Evolutionary conservation across 352 stramenopile species (phyloP).

Genomic region (Saprolegnia diclina): DNA sequence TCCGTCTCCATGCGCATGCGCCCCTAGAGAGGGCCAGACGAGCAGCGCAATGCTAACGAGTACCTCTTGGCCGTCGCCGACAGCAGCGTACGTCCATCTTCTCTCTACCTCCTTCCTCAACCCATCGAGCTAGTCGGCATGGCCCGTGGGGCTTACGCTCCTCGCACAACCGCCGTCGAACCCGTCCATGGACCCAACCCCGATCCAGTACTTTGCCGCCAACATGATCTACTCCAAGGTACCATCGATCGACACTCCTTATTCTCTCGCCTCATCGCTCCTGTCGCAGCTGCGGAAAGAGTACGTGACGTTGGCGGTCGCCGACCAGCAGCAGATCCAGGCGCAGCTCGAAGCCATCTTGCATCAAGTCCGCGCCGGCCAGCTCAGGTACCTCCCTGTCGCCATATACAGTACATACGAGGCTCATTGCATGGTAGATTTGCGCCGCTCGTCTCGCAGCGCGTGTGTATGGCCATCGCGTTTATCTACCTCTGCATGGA

Average conservation of each 20-base stretch:
- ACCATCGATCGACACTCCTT: not conserved
- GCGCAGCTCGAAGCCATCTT: slow-evolving; percentile 14
- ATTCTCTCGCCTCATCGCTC: not conserved
- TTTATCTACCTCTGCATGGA: slow-evolving; percentile 14
- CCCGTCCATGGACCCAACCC: slow-evolving; percentile 1
- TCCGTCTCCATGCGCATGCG: not conserved
- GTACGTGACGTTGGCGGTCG: not conserved
- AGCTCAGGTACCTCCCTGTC: slow-evolving; percentile 2
- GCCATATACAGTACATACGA: not conserved
- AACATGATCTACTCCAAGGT: slow-evolving; percentile 29
- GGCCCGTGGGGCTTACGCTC: slow-evolving; percentile 10
- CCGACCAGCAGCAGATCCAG: slow-evolving; percentile 20
- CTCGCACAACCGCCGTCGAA: not conserved
- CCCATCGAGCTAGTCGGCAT: slow-evolving; percentile 9
- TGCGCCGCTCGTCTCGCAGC: slow-evolving; percentile 20
- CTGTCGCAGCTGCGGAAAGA: slow-evolving; percentile 18
- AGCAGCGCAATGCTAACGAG: slow-evolving; percentile 22
- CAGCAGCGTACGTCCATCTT: slow-evolving; percentile 19
- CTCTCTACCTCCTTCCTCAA: not conserved
- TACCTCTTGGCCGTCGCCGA: slow-evolving; percentile 20
- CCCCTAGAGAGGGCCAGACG: slow-evolving; percentile 11
- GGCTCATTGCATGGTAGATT: not conserved
- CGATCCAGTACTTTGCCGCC: slow-evolving; percentile 24
- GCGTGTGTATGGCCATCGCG: slow-evolving; percentile 21
- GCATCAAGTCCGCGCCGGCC: slow-evolving; percentile 6